Percentiles rank a stretch among this genome's conserved stretches.
phyloP scores from a whole-genome alignment of 1,284 basidiomycete species.

The Irpex sp. region DNA sequence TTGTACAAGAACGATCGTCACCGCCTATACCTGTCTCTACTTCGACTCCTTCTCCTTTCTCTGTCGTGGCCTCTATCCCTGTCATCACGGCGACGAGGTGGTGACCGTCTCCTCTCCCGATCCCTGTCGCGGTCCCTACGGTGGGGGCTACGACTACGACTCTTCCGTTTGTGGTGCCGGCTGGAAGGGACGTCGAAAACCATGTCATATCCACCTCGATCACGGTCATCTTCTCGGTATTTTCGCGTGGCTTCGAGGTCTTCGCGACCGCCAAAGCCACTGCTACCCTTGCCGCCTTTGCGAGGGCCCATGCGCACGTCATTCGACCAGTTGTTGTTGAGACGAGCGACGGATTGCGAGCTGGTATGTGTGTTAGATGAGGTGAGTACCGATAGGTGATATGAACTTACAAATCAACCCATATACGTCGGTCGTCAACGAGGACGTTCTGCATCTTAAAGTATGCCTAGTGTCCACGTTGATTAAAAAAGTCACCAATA shows the following conservation, averaged over 20 bases:
- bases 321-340: conserved; percentile 73
- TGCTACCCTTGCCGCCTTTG: conserved; percentile 21
- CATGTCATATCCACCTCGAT: conserved; percentile 55
- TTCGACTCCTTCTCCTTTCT: conserved; percentile 23
- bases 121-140: conserved; percentile 13
- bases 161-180: conserved; percentile 18
- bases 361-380: conserved; percentile 33
- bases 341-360: conserved; percentile 85
- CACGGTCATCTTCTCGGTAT: conserved; percentile 50
- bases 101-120: conserved; percentile 15
- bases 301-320: conserved; percentile 54
- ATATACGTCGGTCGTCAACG: conserved; percentile 97
- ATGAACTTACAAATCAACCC: conserved; percentile 87
- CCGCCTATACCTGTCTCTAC: conserved; percentile 16
- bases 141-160: conserved; percentile 25
- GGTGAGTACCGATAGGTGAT: not conserved
- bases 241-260: conserved; percentile 67
- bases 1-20: not conserved
- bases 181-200: conserved; percentile 62
- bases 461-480: conserved; percentile 64
- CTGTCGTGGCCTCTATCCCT: conserved; percentile 20
- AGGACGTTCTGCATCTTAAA: conserved; percentile 99
- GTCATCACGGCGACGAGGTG: conserved; percentile 8
- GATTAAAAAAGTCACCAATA: not conserved
- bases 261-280: conserved; percentile 64